Evolutionary conservation across 1,284 basidiomycete genomes (phyloP).

Genomic region (Tilletia setariae): DNA sequence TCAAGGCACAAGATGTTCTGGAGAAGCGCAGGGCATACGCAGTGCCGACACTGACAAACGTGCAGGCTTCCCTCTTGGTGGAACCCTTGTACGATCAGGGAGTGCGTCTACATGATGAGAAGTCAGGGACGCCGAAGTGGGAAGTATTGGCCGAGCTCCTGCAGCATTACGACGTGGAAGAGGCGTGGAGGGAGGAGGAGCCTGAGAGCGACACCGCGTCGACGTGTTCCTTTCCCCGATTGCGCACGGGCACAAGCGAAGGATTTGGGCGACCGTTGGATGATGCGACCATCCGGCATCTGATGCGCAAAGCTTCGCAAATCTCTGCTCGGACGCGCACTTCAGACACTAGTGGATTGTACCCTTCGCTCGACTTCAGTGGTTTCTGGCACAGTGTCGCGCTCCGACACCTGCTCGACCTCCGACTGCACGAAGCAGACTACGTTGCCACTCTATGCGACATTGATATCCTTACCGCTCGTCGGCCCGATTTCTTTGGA

Average conservation of each 20-base stretch:
- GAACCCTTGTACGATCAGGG: slow-evolving; percentile 29
- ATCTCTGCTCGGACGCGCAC: background rate
- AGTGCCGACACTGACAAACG: slow-evolving; percentile 73
- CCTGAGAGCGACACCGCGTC: background rate
- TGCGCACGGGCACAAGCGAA: background rate
- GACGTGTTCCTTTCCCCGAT: background rate
- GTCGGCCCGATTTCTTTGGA: slow-evolving; percentile 12
- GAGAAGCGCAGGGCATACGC: slow-evolving; percentile 80
- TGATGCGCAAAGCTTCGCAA: background rate
- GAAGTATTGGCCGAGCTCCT: slow-evolving; percentile 5
- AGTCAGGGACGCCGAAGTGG: slow-evolving; percentile 13
- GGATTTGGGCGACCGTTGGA: background rate
- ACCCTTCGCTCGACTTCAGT: slow-evolving; percentile 16
- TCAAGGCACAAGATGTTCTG: slow-evolving; percentile 57
- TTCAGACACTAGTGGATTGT: background rate
- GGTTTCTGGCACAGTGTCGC: slow-evolving; percentile 39
- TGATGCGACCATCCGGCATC: background rate
- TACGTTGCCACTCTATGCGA: slow-evolving; percentile 11
- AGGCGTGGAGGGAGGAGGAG: background rate
- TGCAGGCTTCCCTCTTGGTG: slow-evolving; percentile 53
- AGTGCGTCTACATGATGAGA: background rate
- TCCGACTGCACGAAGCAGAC: slow-evolving; percentile 30
- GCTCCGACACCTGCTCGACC: slow-evolving; percentile 37
- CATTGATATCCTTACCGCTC: slow-evolving; percentile 10
- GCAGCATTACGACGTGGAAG: slow-evolving; percentile 1